Percentiles rank a stretch among this genome's conserved stretches.
Conservation (phyloP, 768 basidiomycete species). For the Artomyces pyxidatus region DNA sequence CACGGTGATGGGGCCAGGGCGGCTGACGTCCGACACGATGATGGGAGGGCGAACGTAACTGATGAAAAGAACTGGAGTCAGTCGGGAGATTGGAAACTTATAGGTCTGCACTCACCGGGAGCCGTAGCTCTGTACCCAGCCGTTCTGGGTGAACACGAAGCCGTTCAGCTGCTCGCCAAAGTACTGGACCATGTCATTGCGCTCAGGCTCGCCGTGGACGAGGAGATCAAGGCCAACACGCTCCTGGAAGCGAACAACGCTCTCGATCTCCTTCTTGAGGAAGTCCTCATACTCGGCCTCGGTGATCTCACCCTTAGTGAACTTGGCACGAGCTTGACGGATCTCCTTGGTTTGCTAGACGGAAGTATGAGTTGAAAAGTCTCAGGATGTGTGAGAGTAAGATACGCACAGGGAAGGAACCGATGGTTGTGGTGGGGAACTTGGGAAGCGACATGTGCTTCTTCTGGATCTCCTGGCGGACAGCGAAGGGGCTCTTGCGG, state of each 20-base stretch:
- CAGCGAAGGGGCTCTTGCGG: slow-evolving; percentile 83
- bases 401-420: slow-evolving; percentile 84
- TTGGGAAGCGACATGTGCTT: slow-evolving; percentile 85
- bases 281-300: slow-evolving; percentile 88
- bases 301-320: slow-evolving; percentile 85
- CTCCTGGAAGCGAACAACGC: slow-evolving; percentile 95
- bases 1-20: slow-evolving; percentile 89
- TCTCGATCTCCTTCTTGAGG: slow-evolving; percentile 96
- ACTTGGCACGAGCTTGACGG: slow-evolving; percentile 91
- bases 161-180: slow-evolving; percentile 94
- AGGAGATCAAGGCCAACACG: slow-evolving; percentile 91
- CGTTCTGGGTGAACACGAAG: slow-evolving; percentile 98
- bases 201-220: slow-evolving; percentile 98
- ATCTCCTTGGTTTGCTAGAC: slow-evolving; percentile 96
- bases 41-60: slow-evolving; percentile 98
- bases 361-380: slow-evolving; percentile 15
- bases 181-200: slow-evolving; percentile 99
- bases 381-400: not conserved
- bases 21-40: slow-evolving; percentile 96
- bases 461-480: slow-evolving; percentile 82
- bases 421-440: slow-evolving; percentile 98
- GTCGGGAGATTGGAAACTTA: not conserved
- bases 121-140: slow-evolving; percentile 99
- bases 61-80: slow-evolving; percentile 6
- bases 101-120: slow-evolving; percentile 58